These are phyloP conservation scores for Wickerhamomyces chaumierensis DNA, from an alignment of 805 yeast genomes.

Conservation along the genomic window DNA sequence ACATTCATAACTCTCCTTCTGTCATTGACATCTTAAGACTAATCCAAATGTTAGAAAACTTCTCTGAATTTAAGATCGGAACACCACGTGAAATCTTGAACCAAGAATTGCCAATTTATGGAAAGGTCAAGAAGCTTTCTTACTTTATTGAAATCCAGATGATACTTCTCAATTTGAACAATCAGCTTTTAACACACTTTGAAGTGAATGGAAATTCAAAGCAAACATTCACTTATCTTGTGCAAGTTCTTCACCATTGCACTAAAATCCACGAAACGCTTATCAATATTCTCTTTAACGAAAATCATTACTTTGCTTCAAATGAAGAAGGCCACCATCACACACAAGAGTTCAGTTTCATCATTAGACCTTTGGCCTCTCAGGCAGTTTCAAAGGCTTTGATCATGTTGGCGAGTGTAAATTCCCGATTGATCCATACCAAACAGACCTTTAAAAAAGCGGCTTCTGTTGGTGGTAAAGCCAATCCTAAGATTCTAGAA, in stretches of 20 bases:
- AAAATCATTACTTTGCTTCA: conserved; percentile 27
- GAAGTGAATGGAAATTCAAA: conserved; percentile 20
- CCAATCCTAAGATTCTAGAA: neutral
- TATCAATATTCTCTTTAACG: conserved; percentile 22
- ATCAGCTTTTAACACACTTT: conserved; percentile 29
- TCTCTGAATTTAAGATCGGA: conserved; percentile 19
- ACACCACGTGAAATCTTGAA: conserved; percentile 9
- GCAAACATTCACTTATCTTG: conserved; percentile 24
- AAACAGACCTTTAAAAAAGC: neutral
- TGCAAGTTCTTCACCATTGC: conserved; percentile 20
- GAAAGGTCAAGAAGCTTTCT: conserved; percentile 13
- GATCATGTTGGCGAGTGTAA: conserved; percentile 4
- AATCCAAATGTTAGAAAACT: conserved; percentile 24
- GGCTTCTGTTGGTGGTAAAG: neutral
- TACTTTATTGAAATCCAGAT: conserved; percentile 19
- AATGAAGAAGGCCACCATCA: conserved; percentile 12
- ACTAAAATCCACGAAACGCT: conserved; percentile 24
- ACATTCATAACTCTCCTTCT: conserved; percentile 23
- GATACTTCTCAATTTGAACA: conserved; percentile 23
- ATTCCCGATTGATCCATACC: conserved; percentile 12
- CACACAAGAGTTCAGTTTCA: conserved; percentile 20
- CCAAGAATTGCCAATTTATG: conserved; percentile 8
- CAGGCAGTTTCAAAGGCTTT: conserved; percentile 7
- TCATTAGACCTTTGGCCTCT: conserved; percentile 27
- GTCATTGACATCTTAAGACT: conserved; percentile 23